A percentile compares a stretch with the other conserved stretches of the same genome.
These are phyloP conservation scores for Erythrobasidium hasegawianum DNA, from an alignment of 1,284 basidiomycete species.

Conservation along the genomic window DNA sequence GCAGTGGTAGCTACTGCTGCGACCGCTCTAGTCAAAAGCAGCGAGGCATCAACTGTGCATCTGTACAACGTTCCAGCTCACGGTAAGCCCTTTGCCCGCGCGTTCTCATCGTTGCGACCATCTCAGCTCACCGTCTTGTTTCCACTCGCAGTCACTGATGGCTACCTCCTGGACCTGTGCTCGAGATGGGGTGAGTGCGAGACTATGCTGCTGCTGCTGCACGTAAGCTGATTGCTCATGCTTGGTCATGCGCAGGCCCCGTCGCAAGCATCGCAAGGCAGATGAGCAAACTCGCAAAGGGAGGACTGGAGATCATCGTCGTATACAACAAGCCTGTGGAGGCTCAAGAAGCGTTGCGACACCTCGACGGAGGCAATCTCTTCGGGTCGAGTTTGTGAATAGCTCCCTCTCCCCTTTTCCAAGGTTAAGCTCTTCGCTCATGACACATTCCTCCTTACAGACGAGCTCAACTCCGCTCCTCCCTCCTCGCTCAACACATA, in stretches of 20 bases:
- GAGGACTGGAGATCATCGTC: slow-evolving; percentile 13
- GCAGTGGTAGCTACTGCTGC: neutral
- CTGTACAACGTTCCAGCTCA: slow-evolving; percentile 18
- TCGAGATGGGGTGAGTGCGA: slow-evolving; percentile 28
- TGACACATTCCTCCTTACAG: slow-evolving; percentile 4
- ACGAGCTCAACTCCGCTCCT: slow-evolving; percentile 14
- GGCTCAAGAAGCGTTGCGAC: slow-evolving; percentile 29
- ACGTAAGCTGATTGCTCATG: neutral
- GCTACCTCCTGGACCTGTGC: slow-evolving; percentile 27
- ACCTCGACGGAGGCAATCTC: slow-evolving; percentile 28
- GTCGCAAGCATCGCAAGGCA: slow-evolving; percentile 25
- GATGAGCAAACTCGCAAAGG: slow-evolving; percentile 15
- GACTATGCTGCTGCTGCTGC: neutral
- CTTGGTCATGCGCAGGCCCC: slow-evolving; percentile 9
- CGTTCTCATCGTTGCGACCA: too few relatives aligned
- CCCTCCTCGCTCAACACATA: slow-evolving; percentile 20
- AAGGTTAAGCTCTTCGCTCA: too few relatives aligned
- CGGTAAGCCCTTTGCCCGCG: slow-evolving; percentile 11
- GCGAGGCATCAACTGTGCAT: slow-evolving; percentile 23
- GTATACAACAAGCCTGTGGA: slow-evolving; percentile 11
- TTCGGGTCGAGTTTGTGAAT: slow-evolving; percentile 20
- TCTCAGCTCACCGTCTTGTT: neutral
- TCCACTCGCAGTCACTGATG: slow-evolving; percentile 29
- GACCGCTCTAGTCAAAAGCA: slow-evolving; percentile 23
- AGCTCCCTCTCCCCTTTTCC: too few relatives aligned